A percentile compares a stretch with the other conserved stretches of the same genome.
phyloP scores from a whole-genome alignment of 192 early-diverging fungal species.

The Cladochytrium replicatum region DNA sequence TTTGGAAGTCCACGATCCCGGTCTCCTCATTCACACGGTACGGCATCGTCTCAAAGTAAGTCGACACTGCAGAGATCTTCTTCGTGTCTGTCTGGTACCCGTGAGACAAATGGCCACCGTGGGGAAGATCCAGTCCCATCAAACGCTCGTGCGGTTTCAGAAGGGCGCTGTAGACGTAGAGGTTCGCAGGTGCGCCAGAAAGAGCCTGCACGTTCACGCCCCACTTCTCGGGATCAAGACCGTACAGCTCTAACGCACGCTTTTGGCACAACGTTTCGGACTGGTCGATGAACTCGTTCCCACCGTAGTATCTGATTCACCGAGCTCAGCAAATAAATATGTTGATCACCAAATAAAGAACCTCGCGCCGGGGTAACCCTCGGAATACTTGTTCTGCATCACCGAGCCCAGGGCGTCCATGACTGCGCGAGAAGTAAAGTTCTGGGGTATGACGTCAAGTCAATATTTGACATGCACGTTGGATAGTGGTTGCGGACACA shows the following conservation, averaged over 20 bases:
- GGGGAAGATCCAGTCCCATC: conserved; percentile 96
- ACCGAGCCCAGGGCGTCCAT: conserved; percentile 94
- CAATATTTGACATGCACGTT: neutral
- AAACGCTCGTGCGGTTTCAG: conserved; percentile 94
- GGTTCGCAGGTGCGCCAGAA: conserved; percentile 94
- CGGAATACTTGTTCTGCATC: conserved; percentile 99
- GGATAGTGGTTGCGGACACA: conserved; percentile 16
- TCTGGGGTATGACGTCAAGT: conserved; percentile 36
- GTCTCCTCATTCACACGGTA: conserved; percentile 87
- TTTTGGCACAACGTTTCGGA: conserved; percentile 93
- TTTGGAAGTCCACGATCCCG: conserved; percentile 88
- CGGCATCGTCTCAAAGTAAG: conserved; percentile 94
- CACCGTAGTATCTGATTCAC: conserved; percentile 90
- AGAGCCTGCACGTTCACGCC: conserved; percentile 97
- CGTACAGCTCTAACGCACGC: conserved; percentile 87
- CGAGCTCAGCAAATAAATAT: neutral
- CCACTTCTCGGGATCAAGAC: conserved; percentile 77
- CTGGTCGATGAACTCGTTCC: conserved; percentile 96
- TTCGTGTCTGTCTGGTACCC: conserved; percentile 95
- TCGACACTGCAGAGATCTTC: conserved; percentile 91
- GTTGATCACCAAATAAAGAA: neutral
- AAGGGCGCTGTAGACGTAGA: conserved; percentile 92
- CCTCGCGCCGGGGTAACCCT: conserved; percentile 91
- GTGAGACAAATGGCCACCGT: conserved; percentile 98
- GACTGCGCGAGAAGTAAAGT: conserved; percentile 94